Base-by-base conservation (phyloP, 805 yeast species). In the Saccharomycopsis olivae region DNA sequence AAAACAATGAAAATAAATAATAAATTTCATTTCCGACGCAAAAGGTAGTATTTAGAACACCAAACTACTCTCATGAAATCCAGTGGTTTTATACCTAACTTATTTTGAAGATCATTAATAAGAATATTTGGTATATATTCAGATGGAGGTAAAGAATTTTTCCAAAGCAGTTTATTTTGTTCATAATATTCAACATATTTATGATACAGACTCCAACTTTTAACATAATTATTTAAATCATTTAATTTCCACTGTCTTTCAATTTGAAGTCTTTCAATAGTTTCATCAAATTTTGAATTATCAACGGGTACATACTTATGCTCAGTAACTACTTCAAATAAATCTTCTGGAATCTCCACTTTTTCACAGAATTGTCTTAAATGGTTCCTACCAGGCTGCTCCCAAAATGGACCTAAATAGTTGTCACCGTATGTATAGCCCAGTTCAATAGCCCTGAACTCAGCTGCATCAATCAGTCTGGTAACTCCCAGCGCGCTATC, bases 131-230 rank as follows among this genome's bases (percentile, higher is more conserved):
- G 10, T 10, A 23, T 10, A 23, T 23, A 23, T 8, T 6, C 10
- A 6, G 6, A 6, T 8, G 10, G 10, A 8, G 25, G 25, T 23
- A 8, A 6, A 23, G 25, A 23, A 23, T 23, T 6, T 23, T 23
- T 6, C 25, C 25, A 23, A 8, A 8, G 10, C 6, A 8, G 10
- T 8, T 6, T 6, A 23, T 23, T 23, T 23, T 23, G 25, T 23
- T 23, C 10, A 23, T 23, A 23, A 23, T 23, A 57, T 15, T 59
- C 59, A 36, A 59, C 57, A 71, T 75, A 80, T 31, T 61, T 63
- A 56, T 78, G 84, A 54, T 69, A 73, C 2, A 83, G 69, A 51
- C 92, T 79, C 69, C 77, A 79, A 0, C 95, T 82, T n/a, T 62
- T 57, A 18, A 79, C 52, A 54, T 84, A 82, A 15, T 64, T 56